Evolutionary conservation across 306 rosid species (phyloP), one percentile per base, ranked within the genome.

Genomic region (Arachis stenosperma): DNA sequence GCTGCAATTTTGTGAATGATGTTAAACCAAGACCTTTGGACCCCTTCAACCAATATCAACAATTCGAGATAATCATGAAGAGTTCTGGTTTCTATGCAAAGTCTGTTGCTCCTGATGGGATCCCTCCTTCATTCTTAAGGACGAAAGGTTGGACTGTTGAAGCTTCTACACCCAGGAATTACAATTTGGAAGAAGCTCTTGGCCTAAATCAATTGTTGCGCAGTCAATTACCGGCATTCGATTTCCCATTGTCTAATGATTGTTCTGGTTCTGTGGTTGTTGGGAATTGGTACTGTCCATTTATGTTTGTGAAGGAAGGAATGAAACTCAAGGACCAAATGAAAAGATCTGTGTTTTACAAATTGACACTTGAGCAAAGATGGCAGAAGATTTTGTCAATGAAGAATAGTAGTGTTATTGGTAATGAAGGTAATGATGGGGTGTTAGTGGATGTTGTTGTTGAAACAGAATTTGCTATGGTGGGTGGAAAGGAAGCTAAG

Each of bases 291-390:
- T 22, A 22, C 27, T 22, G 27, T 22, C 27, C 27, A 22, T 22
- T 22, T 22, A 22, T 22, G 27, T 22, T 22, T 22, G 27, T 22
- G 27, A 22, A 22, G 27, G 27, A 22, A 22, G 27, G 27, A 56
- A 12, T 56, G 48, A 75, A 29, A 12, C 15, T 75, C 3, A 81
- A 81, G 39, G 71, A 78, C 15, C 82, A 83, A 3, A 72, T 85
- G 82, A 50, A 67, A 9, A 65, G 5, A 2, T 85, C 84, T 1
- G 44, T 61, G 71, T 87, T 81, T 22, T 86, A 89, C 17, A 69
- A 71, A 50, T 66, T 86, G 81, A 84, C 84, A 10, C 85, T 89
- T 1, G 80, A 79, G 62, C 88, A 86, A 56, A 75, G 80, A 11
- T 89, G 90, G 88, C 85, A 83, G 0, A 73, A 56, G 63, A 61